A percentile compares a stretch with the other conserved stretches of the same genome.
Conservation (phyloP, 177 flowering plant species). For the Vitis hybrid region DNA sequence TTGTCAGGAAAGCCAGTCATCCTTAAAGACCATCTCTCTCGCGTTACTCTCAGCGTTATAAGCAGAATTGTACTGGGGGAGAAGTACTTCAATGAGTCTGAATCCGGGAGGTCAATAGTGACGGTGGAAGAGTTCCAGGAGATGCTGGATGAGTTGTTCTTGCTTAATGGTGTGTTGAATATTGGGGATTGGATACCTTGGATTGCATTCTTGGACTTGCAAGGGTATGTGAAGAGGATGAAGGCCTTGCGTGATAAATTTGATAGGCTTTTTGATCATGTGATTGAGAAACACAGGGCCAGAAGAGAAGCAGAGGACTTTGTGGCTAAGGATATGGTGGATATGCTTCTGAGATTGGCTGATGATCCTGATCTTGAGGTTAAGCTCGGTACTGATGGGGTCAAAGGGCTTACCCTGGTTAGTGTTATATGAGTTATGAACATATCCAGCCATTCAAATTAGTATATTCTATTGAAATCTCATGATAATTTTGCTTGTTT, state of each 20-base stretch:
- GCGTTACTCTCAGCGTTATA: neutral
- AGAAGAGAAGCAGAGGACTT: constrained; percentile 8
- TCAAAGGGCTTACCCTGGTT: constrained; percentile 22
- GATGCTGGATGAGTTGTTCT: constrained; percentile 2
- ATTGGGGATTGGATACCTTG: constrained; percentile 31
- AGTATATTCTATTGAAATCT: no score
- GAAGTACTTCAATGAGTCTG: neutral
- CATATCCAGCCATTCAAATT: neutral
- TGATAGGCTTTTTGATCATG: constrained; percentile 23
- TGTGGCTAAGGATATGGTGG: constrained; percentile 25
- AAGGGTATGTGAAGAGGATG: constrained; percentile 36
- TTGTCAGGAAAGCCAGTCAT: neutral
- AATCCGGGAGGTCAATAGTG: neutral
- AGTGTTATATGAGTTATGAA: no score
- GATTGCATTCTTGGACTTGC: constrained; percentile 24
- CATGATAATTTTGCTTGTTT: no score
- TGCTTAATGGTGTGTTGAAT: constrained; percentile 2
- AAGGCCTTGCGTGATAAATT: constrained; percentile 22
- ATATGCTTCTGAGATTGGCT: constrained; percentile 23
- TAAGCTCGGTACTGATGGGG: constrained; percentile 14
- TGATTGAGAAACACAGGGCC: constrained; percentile 25
- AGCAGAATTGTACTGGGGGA: neutral
- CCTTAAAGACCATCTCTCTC: neutral
- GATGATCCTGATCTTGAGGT: constrained; percentile 28
- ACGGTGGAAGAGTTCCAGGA: neutral